phyloP scores from a whole-genome alignment of 2,329 filamentous ascomycete genomes.

The Orbilia javanica region DNA sequence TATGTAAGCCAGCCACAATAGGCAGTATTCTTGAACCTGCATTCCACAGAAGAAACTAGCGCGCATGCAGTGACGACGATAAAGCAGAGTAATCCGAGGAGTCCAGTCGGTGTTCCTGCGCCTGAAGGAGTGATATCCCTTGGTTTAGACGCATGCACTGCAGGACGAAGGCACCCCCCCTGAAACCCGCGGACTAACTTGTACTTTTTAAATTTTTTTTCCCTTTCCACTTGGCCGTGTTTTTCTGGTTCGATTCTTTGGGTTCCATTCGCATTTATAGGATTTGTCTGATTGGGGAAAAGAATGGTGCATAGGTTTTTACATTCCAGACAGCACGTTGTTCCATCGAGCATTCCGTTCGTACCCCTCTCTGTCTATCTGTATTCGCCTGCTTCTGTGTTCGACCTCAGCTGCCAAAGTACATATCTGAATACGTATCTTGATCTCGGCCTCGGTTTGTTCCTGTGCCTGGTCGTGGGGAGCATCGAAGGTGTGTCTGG shows the following conservation, averaged over 20 bases:
- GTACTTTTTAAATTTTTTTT: not conserved
- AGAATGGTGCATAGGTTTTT: not conserved
- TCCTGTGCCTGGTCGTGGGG: not conserved
- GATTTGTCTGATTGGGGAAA: not conserved
- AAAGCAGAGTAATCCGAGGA: conserved; percentile 8
- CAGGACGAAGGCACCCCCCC: conserved; percentile 1
- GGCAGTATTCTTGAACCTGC: conserved; percentile 11
- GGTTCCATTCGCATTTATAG: not conserved
- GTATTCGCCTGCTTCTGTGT: no score
- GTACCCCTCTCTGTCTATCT: not conserved
- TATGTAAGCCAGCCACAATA: not conserved
- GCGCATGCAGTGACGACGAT: not conserved
- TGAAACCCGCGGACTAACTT: conserved; percentile 30
- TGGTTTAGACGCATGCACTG: conserved; percentile 30
- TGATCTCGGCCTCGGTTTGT: not conserved
- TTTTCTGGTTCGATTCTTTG: not conserved
- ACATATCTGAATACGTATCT: not conserved
- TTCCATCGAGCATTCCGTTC: not conserved
- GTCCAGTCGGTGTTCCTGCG: conserved; percentile 14
- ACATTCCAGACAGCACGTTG: not conserved
- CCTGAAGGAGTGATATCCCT: conserved; percentile 24
- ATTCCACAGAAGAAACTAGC: conserved; percentile 2
- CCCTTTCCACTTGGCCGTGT: not conserved
- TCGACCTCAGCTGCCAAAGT: not conserved
- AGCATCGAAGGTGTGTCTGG: not conserved